Evolutionary conservation across 306 rosid species (phyloP), one percentile per base, ranked within the genome.

Genomic region (Cyclanthera cordifolia): DNA sequence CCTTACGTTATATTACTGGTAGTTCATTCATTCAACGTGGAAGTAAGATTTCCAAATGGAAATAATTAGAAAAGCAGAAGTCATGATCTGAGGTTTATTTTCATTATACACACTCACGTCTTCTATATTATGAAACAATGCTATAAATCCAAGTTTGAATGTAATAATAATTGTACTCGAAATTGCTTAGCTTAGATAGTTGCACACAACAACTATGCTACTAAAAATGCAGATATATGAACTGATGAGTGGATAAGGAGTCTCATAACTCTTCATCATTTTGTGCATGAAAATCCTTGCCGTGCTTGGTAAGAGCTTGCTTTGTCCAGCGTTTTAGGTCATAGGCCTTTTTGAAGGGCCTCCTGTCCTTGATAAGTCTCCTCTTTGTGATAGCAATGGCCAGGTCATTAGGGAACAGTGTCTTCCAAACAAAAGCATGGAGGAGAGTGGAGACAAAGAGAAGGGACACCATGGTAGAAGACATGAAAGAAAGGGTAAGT

Each of bases 331-430:
- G 16, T 88, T 76, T 86, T 6, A 90, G 82, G 61, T 83, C 95
- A 66, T 90, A 87, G 57, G 86, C 89, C 66, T 66, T 85, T 34
- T 80, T 86, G 74, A 86, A 77, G 47, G 89, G 86, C 54, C 72
- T 85, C 78, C 76, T 86, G 74, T 83, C 90, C 77, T 69, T 86
- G 74, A 72, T 80, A 11, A 75, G 80, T 73, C 86, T 80, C 73
- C 59, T 81, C 80, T 83, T 84, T 19, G 95, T 86, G 72, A 90
- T 88, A 47, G 89, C 91, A 73, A 90, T 90, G 73, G 95, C 97
- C 20, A 84, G 84, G 71, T 90, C 97, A 71, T 90, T 90, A 0
- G 97, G 94, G 74, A 91, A 88, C 81, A 91, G 65, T 2, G 97
- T 91, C 70, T 32, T 76, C 94, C 95, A 86, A 67, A 80, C 79